These are phyloP conservation scores for Verticillium albo-atrum DNA, from an alignment of 2,329 filamentous ascomycete species.

Conservation along the genomic window DNA sequence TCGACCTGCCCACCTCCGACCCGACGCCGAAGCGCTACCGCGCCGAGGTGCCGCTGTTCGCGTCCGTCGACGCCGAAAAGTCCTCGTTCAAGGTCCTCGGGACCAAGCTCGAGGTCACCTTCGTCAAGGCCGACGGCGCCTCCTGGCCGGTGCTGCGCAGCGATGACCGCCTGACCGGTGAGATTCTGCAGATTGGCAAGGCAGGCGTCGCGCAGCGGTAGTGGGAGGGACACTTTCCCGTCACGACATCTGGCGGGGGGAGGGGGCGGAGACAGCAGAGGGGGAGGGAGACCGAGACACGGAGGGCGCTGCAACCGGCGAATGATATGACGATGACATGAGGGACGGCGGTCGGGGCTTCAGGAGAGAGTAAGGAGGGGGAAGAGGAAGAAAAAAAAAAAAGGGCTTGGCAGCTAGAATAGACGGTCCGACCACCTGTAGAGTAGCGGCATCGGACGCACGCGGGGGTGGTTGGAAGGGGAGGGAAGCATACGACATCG, in stretches of 20 bases:
- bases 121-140: constrained; percentile 66
- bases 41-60: constrained; percentile 70
- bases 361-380: neutral
- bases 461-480: neutral
- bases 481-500: neutral
- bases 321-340: neutral
- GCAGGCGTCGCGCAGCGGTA: constrained; percentile 46
- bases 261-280: too few relatives aligned
- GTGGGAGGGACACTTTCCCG: too few relatives aligned
- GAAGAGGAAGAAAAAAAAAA: neutral
- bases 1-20: constrained; percentile 85
- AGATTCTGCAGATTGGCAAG: constrained; percentile 86
- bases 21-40: constrained; percentile 69
- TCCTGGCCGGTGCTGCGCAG: constrained; percentile 84
- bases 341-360: neutral
- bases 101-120: constrained; percentile 79
- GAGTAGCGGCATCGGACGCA: neutral
- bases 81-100: constrained; percentile 78
- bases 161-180: constrained; percentile 63
- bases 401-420: neutral
- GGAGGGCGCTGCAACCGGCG: neutral
- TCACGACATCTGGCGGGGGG: neutral
- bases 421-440: neutral
- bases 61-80: constrained; percentile 67
- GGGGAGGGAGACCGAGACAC: neutral